Evolutionary conservation across 73 alveolate species (phyloP), one percentile per base, ranked within the genome.

Genomic region (Paramecium pentaurelia): DNA sequence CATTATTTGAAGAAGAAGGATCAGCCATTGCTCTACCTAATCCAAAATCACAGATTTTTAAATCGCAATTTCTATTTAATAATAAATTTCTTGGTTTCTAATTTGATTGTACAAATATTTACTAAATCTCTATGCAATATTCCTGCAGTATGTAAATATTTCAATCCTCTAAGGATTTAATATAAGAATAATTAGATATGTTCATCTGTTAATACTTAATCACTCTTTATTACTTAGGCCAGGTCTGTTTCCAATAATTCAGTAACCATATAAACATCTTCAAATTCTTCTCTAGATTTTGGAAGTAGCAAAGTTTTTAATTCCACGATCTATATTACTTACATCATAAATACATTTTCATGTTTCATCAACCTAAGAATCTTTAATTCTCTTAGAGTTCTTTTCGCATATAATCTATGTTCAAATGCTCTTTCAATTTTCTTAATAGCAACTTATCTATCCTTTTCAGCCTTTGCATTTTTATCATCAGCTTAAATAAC

Each of bases 201-300:
- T 44, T 96, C 98, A 89, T 95, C 98, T 4, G 98, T 92, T 32
- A 97, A 96, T 54, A 92, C 95, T 86, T 97, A 95, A 42, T 94
- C 94, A 51, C 99, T 97, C 59, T 95, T 96, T 8, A 97, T 96
- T 45, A 97, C 97, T 86, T 95, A 70, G 49, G 96, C 96, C n/a
- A 97, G 93, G 86, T 97, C 99, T 27, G 99, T 97, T 71, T 97
- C 99, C 97, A 97, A 95, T 75, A 98, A 93, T 92, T 98, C 99
- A 85, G 96, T 95, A 30, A 97, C 97, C 60, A 95, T 92, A 58
- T 96, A 96, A 42, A 94, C 92, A 68, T 95, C 98, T 16, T 95
- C 95, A 47, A 95, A 94, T 22, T 95, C 95, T 58, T 94, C 96
- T 58, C 87, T 73, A 25, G 95, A 60, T 18, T 42, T 73, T 6